Percentiles rank a stretch among this genome's conserved stretches.
Evolutionary conservation across 441 rosid species (phyloP).

Genomic region (Manihot esculenta): DNA sequence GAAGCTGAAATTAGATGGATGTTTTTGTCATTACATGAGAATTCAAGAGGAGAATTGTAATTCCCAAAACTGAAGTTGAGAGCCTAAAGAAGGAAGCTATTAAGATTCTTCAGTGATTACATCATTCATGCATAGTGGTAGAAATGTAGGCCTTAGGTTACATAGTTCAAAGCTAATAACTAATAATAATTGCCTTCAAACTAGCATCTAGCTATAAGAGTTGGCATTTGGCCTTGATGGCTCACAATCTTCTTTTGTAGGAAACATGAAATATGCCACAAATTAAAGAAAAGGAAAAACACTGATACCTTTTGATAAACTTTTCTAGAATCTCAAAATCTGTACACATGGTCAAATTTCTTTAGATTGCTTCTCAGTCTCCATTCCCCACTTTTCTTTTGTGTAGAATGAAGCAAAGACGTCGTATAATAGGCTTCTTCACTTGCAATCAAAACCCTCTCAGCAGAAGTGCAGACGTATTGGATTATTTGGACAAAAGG

Average conservation of each 20-base stretch:
- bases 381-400: not conserved
- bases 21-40: no score
- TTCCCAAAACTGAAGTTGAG: not conserved
- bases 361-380: slow-evolving; percentile 15
- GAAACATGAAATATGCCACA: not conserved
- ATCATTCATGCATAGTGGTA: not conserved
- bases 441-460: slow-evolving; percentile 48
- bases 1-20: not conserved
- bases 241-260: not conserved
- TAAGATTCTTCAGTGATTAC: not conserved
- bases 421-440: slow-evolving; percentile 47
- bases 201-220: not conserved
- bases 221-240: not conserved
- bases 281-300: not conserved
- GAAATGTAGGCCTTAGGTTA: not conserved
- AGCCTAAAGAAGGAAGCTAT: not conserved
- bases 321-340: not conserved
- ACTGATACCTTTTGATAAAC: not conserved
- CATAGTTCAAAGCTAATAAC: not conserved
- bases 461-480: slow-evolving; percentile 38
- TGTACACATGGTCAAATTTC: not conserved
- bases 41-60: no score
- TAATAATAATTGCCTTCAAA: not conserved
- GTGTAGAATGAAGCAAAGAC: slow-evolving; percentile 56
- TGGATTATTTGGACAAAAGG: slow-evolving; percentile 51